Evolutionary conservation across 2,329 filamentous ascomycete genomes (phyloP), one percentile per base, ranked within the genome.

Genomic region (Hymenoscyphus linearis): DNA sequence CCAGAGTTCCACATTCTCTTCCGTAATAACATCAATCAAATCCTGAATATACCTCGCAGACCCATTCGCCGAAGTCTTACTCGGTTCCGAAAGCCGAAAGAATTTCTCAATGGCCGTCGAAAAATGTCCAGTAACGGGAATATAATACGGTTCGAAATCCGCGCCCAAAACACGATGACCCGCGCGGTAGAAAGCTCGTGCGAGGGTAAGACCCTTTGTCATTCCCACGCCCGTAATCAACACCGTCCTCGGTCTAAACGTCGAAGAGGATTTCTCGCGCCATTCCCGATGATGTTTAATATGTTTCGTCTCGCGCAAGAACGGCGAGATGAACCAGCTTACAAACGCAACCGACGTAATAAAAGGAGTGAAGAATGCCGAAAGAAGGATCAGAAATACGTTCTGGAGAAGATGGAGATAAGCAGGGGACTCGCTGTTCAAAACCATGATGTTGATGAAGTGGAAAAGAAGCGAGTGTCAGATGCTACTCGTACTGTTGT

Each of bases 141-240:
- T 64, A 22, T 52, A 34, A 47, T 64, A 66, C 6, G 65, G 63
- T 35, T 83, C 79, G 58, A 86, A 83, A 69, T 91, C 88, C 12
- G 87, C 88, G 10, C 88, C 89, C 52, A 92, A 81, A 50, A 92
- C 87, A 34, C 81, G 80, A 72, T 91, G 86, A 1, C 87, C 86
- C 1, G 80, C 79, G 22, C 81, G 74, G 67, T 88, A 79, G 72
- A 91, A 88, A 7, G 82, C 74, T 36, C 89, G 82, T 5, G 88
- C 86, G 13, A 92, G 75, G 0, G 78, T 76, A 3, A 92, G 78
- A 9, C 87, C 89, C 71, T 91, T 89, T 55, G 83, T 80, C 81
- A 90, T 91, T 54, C 84, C 83, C 2, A 91, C 79, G 3, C 89
- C 88, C 0, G 89, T 91, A 53, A 92, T 81, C n/a, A 93, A 79